Conservation (phyloP, 139 green algal genomes). For the Haematococcus sp. region DNA sequence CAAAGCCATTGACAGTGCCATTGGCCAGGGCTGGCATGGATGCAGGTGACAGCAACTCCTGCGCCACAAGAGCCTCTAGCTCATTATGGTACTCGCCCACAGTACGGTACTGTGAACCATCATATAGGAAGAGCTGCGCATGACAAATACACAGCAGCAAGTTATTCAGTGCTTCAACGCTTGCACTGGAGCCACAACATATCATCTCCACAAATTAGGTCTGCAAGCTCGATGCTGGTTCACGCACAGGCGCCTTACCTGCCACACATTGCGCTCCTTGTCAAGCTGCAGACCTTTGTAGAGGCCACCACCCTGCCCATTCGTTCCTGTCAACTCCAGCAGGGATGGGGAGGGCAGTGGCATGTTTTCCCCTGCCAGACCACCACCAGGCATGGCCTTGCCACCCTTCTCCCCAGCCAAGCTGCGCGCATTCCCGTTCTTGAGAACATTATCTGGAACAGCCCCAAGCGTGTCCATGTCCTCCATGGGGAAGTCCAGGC, state of each 20-base stretch:
- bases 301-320: slow-evolving; percentile 9
- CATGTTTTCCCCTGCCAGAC: slow-evolving; percentile 17
- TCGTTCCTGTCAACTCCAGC: not conserved
- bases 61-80: slow-evolving; percentile 38
- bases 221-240: not conserved
- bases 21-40: not conserved
- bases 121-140: slow-evolving; percentile 20
- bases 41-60: slow-evolving; percentile 34
- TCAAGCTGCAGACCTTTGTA: slow-evolving; percentile 40
- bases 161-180: no score
- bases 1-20: not conserved
- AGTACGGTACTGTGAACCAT: slow-evolving; percentile 17
- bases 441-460: not conserved
- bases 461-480: not conserved
- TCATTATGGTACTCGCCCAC: slow-evolving; percentile 39
- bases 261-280: slow-evolving; percentile 27
- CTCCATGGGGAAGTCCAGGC: not conserved
- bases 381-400: not conserved
- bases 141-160: no score
- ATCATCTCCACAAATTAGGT: not conserved
- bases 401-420: not conserved
- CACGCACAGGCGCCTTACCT: slow-evolving; percentile 1
- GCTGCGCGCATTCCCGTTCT: not conserved
- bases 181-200: not conserved
- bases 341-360: slow-evolving; percentile 13